These are phyloP conservation scores for Annulohypoxylon bovei DNA, from an alignment of 495 filamentous ascomycete genomes.

Conservation along the genomic window DNA sequence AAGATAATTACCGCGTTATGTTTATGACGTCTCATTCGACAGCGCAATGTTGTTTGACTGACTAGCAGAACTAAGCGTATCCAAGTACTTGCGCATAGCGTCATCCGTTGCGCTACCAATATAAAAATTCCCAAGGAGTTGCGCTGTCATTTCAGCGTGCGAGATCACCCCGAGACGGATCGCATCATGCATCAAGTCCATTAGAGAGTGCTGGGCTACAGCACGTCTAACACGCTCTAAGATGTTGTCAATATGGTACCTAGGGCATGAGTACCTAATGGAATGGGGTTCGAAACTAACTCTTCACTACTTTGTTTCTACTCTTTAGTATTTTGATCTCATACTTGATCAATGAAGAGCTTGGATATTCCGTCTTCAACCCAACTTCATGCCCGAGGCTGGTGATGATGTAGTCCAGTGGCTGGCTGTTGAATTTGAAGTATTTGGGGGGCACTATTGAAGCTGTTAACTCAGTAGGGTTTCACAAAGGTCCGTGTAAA, in stretches of 20 bases:
- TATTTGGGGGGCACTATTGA: constrained; percentile 40
- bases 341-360: constrained; percentile 47
- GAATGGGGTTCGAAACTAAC: constrained; percentile 23
- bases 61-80: constrained; percentile 38
- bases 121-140: constrained; percentile 47
- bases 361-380: constrained; percentile 45
- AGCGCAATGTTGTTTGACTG: constrained; percentile 35
- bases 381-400: constrained; percentile 50
- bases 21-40: constrained; percentile 35
- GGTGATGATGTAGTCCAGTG: constrained; percentile 49
- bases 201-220: constrained; percentile 46
- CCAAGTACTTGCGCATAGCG: constrained; percentile 46
- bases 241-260: neutral
- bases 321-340: constrained; percentile 52
- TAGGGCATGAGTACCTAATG: neutral
- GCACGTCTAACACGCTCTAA: constrained; percentile 47
- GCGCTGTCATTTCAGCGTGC: constrained; percentile 49
- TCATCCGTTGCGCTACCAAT: constrained; percentile 47
- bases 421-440: constrained; percentile 45
- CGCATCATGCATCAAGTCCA: constrained; percentile 47
- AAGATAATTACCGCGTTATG: neutral
- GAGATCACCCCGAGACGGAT: constrained; percentile 46
- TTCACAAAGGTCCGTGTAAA: neutral
- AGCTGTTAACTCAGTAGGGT: neutral
- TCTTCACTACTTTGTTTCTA: constrained; percentile 45